Base-by-base conservation (phyloP, 768 basidiomycete species). In the Leccinum ochraceum region DNA sequence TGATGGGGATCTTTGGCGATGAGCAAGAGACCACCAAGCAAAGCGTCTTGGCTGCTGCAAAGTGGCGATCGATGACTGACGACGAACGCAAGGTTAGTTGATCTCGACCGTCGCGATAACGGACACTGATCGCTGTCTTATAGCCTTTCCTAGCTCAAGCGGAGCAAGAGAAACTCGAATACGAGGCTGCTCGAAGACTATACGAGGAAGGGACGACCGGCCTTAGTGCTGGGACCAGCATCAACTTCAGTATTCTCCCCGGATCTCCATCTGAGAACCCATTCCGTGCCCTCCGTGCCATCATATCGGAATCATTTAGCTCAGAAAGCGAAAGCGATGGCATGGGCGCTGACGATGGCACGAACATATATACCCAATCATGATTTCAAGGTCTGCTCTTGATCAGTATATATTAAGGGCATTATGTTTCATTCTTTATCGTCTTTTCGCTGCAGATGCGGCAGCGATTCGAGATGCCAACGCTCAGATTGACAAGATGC, bases 21-120 rank as follows among this genome's bases (percentile, higher is more conserved):
- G 94, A 95, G 76, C 88, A 87, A 37, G 95, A 95, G 77, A 95
- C 95, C 9, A 95, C 95, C 57, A 92, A 91, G 75, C 95, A 97
- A 79, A 94, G 92, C 75, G 92, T 94, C 4, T 79, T 95, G 52
- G 95, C 95, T 60, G 95, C 95, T 53, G 90, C 89, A 58, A 89
- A 90, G 75, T 98, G 95, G 95, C 83, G 94, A 62, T 88, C 86
- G 46, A 91, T 98, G 89, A 88, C 89, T 32, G 92, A 95, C 75
- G 93, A 89, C 51, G 94, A 98, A 77, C 87, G 94, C 70, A 92
- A 92, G 85, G 94, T 95, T 71, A 52, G 81, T 70, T 28, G 62
- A 54, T 50, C 42, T 24, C 54, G 24, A 3, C n/a, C 20, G 20
- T 52, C 32, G 59, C 44, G 13, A 61, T 36, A 51, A 61, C 49